A percentile compares a stretch with the other conserved stretches of the same genome.
These are phyloP conservation scores for Cryomyces minteri DNA, from an alignment of 495 filamentous ascomycete species.

Conservation along the genomic window DNA sequence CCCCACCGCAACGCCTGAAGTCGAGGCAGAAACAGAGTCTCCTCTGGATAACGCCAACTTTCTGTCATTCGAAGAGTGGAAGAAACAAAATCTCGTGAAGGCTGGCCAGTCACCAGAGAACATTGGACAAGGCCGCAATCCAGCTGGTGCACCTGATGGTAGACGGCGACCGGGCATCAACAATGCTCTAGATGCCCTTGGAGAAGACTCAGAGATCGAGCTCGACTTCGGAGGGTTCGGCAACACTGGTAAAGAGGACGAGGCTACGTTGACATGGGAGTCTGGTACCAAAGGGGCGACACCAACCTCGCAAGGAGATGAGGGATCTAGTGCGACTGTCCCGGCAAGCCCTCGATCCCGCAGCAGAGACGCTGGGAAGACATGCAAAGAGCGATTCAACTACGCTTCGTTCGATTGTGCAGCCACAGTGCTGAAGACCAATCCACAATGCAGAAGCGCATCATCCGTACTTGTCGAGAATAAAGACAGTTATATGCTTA, in stretches of 20 bases:
- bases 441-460: conserved; percentile 61
- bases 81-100: conserved; percentile 77
- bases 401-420: conserved; percentile 96
- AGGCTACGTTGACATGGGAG: not conserved
- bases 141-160: conserved; percentile 20
- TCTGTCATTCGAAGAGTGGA: conserved; percentile 97
- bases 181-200: conserved; percentile 50
- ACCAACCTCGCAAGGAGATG: conserved; percentile 8
- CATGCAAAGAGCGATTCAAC: conserved; percentile 88
- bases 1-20: conserved; percentile 5
- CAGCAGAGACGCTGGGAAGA: conserved; percentile 84
- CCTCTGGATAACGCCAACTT: conserved; percentile 71
- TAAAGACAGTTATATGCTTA: conserved; percentile 97
- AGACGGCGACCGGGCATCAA: conserved; percentile 33
- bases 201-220: conserved; percentile 83
- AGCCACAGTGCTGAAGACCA: conserved; percentile 82
- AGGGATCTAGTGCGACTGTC: conserved; percentile 24
- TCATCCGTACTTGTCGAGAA: conserved; percentile 85
- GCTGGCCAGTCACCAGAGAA: conserved; percentile 68
- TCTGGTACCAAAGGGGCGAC: not conserved
- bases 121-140: conserved; percentile 32
- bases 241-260: conserved; percentile 1
- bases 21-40: conserved; percentile 40
- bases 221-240: conserved; percentile 66
- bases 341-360: conserved; percentile 35